Evolutionary conservation across 257 asterid species (phyloP), one percentile per base, ranked within the genome.

Genomic region (Eucommia ulmoides): DNA sequence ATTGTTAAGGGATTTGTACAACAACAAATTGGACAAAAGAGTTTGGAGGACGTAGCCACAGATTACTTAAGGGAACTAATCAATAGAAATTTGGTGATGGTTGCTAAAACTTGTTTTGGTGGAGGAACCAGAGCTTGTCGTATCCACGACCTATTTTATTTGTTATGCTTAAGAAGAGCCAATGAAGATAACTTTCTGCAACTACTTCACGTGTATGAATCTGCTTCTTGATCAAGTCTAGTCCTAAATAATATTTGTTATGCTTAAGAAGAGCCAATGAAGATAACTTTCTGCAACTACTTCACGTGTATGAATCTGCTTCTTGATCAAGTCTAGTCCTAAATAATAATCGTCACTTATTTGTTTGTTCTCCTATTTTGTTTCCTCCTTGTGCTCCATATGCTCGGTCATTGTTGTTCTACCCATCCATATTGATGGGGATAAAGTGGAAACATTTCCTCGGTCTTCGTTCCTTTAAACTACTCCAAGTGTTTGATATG

Each of bases 111-210:
- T 24, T 42, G 53, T 16, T 58, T 41, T 6, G 7, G 3, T 4
- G 58, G 59, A 2, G 26, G 33, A 33, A 22, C 52, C 15, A 56
- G 53, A 44, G 19, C 65, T 3, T 57, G 74, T 14, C 44, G 22
- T 46, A 42, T 68, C 12, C 62, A 62, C 7, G 67, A 55, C 41
- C 18, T 48, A 22, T 8, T 66, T 9, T 35, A 48, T 24, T 50
- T 50, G 2, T 54, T 62, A 7, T 68, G 74, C 58, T 23, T 23
- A 49, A 35, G 12, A 50, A 55, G 26, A 52, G 59, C 61, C 24
- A 56, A 35, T 19, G 23, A 38, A 64, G 42, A 1, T 49, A 41
- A 7, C 44, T 63, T 14, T 8, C 52, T 53, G 5, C 48, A 54
- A 19, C 50, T n/a, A 15, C 21, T 49, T 1, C 14, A 25, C 12